These are phyloP conservation scores for Gnaphalium uliginosum DNA, from an alignment of 129 eudicot species.

Conservation along the genomic window DNA sequence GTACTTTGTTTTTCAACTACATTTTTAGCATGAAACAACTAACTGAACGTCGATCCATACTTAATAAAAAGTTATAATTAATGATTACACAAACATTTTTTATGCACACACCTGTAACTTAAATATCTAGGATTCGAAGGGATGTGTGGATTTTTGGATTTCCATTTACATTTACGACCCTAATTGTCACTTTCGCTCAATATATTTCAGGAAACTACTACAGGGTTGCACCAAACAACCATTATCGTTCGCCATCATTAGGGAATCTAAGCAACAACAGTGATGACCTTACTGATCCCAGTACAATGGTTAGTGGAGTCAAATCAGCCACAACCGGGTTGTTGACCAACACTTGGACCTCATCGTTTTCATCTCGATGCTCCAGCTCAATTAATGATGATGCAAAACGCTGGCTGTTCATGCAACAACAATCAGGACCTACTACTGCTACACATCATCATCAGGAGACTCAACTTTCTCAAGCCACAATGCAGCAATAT, in stretches of 20 bases:
- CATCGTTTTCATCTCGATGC: conserved; percentile 30
- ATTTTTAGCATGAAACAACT: not conserved
- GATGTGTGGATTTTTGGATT: conserved; percentile 1
- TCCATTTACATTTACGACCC: not conserved
- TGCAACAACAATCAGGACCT: conserved; percentile 51
- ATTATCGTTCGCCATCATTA: conserved; percentile 37
- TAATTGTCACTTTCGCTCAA: not conserved
- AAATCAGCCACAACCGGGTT: conserved; percentile 38
- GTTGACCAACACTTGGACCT: conserved; percentile 44
- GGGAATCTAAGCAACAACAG: conserved; percentile 40
- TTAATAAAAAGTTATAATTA: not conserved
- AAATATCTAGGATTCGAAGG: not conserved
- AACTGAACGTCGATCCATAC: not conserved
- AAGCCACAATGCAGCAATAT: conserved; percentile 40
- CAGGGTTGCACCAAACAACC: conserved; percentile 35
- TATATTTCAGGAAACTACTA: conserved; percentile 46
- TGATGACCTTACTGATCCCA: conserved; percentile 26
- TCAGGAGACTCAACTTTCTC: conserved; percentile 43
- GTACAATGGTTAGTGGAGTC: conserved; percentile 38
- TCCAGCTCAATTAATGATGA: conserved; percentile 44
- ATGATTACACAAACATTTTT: not conserved
- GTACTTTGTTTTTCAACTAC: not conserved
- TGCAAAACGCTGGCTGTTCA: conserved; percentile 50
- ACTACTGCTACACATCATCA: conserved; percentile 16
- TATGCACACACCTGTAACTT: not conserved